Evolutionary conservation across 371 early-diverging fungal genomes (phyloP).

Genomic region (Batkoa obscura): DNA sequence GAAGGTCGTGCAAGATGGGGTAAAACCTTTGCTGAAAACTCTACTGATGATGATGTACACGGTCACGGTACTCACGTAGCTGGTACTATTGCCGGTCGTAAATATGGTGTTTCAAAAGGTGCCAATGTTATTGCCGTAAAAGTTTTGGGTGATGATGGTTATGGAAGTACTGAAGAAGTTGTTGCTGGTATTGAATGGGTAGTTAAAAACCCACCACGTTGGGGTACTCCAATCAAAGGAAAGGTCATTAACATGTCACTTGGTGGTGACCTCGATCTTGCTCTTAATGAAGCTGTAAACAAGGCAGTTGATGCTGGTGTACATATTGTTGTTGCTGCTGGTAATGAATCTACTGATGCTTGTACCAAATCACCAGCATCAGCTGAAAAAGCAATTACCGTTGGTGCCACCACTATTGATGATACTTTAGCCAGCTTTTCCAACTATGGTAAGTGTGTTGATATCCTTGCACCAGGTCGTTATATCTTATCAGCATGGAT

Average conservation of each 20-base stretch:
- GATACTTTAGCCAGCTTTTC: constrained; percentile 77
- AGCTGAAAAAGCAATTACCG: constrained; percentile 67
- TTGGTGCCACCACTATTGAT: constrained; percentile 29
- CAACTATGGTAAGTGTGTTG: constrained; percentile 78
- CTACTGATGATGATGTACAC: constrained; percentile 32
- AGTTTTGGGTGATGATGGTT: constrained; percentile 17
- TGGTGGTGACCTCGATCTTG: constrained; percentile 25
- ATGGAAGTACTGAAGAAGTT: constrained; percentile 9
- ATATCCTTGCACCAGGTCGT: constrained; percentile 86
- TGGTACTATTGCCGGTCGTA: constrained; percentile 40
- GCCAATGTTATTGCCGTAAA: constrained; percentile 53
- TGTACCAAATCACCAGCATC: constrained; percentile 74
- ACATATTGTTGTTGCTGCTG: constrained; percentile 64
- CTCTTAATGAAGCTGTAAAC: constrained; percentile 18
- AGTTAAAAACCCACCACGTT: constrained; percentile 15
- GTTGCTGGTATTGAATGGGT: constrained; percentile 11
- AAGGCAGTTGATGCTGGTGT: constrained; percentile 16
- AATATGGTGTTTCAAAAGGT: constrained; percentile 53
- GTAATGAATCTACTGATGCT: constrained; percentile 63
- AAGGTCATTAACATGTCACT: constrained; percentile 31
- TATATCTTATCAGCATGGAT: constrained; percentile 74
- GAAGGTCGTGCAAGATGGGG: constrained; percentile 64
- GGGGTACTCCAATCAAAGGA: constrained; percentile 8
- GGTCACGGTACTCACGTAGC: constrained; percentile 54
- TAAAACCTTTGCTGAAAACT: constrained; percentile 28